These are phyloP conservation scores for Teunomyces barrocoloradensis DNA, from an alignment of 805 yeast species.

Conservation along the genomic window DNA sequence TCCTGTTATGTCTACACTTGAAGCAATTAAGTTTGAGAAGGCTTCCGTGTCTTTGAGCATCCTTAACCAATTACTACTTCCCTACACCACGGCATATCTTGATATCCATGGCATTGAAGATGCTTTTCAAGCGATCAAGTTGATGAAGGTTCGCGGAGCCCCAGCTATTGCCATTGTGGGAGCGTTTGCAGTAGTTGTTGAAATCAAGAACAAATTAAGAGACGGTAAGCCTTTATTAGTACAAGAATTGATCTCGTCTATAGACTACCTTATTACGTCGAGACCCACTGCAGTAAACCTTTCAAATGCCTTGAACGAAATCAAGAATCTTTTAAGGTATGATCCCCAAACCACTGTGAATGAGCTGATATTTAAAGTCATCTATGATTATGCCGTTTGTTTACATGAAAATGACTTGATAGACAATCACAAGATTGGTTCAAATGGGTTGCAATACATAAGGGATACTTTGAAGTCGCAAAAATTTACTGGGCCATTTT, in stretches of 20 bases:
- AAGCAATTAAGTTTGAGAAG: slow-evolving; percentile 69
- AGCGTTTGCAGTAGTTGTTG: slow-evolving; percentile 77
- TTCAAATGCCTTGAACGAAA: slow-evolving; percentile 64
- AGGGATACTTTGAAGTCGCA: slow-evolving; percentile 42
- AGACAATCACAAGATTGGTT: slow-evolving; percentile 79
- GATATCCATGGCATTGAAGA: slow-evolving; percentile 61
- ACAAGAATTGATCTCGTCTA: slow-evolving; percentile 39
- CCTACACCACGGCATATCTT: slow-evolving; percentile 73
- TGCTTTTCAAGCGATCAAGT: slow-evolving; percentile 79
- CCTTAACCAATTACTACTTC: slow-evolving; percentile 79
- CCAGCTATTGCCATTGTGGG: slow-evolving; percentile 98
- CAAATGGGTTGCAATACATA: slow-evolving; percentile 74
- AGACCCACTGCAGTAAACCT: slow-evolving; percentile 97
- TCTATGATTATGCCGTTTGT: slow-evolving; percentile 47
- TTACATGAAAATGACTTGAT: slow-evolving; percentile 73
- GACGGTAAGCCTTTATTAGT: slow-evolving; percentile 18
- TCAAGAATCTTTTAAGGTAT: slow-evolving; percentile 32
- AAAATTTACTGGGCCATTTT: slow-evolving; percentile 60
- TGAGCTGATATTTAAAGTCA: slow-evolving; percentile 21
- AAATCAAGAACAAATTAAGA: slow-evolving; percentile 40
- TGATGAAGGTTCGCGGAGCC: slow-evolving; percentile 96
- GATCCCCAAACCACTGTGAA: slow-evolving; percentile 19
- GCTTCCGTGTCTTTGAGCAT: slow-evolving; percentile 49
- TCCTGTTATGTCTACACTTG: slow-evolving; percentile 20
- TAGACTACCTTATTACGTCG: slow-evolving; percentile 68